Conservation (phyloP, 306 rosid genomes). For the Morella rubra region DNA sequence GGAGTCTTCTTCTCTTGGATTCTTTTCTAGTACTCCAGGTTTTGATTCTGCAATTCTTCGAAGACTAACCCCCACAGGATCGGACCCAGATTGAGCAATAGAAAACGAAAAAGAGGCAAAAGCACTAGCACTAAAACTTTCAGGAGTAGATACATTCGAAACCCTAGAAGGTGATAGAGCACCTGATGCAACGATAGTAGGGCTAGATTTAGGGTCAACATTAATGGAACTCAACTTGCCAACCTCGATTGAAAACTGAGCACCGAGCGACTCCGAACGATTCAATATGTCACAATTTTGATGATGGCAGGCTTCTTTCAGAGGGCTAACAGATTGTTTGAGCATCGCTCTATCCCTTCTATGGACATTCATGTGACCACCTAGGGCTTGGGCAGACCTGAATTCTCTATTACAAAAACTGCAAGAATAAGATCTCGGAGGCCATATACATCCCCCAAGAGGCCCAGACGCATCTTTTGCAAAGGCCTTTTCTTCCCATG, state of each 20-base stretch:
- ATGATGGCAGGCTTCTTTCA: conserved; percentile 20
- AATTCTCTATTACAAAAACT: conserved; percentile 79
- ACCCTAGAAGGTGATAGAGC: conserved; percentile 20
- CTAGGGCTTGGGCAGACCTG: conserved; percentile 95
- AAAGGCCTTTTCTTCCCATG: conserved; percentile 90
- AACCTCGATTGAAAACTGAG: conserved; percentile 21
- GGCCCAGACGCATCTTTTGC: conserved; percentile 68
- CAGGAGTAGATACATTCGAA: conserved; percentile 13
- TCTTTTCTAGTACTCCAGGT: conserved; percentile 22
- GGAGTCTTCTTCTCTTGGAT: conserved; percentile 25
- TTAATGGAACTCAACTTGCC: conserved; percentile 8
- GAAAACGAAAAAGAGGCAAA: conserved; percentile 28
- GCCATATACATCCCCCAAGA: conserved; percentile 73
- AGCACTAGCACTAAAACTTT: conserved; percentile 20
- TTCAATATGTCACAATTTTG: background rate
- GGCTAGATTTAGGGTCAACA: conserved; percentile 8
- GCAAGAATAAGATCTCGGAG: conserved; percentile 83
- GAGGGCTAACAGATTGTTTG: conserved; percentile 45
- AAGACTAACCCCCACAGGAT: conserved; percentile 1
- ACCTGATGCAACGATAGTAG: conserved; percentile 18
- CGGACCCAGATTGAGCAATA: conserved; percentile 1
- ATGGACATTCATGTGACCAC: conserved; percentile 97
- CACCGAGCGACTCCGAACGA: conserved; percentile 31
- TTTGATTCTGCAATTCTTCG: conserved; percentile 19
- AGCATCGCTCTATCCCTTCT: conserved; percentile 86